Evolutionary conservation across 2,329 filamentous ascomycete genomes (phyloP), one percentile per base, ranked within the genome.

Genomic region (Moelleriella libera): DNA sequence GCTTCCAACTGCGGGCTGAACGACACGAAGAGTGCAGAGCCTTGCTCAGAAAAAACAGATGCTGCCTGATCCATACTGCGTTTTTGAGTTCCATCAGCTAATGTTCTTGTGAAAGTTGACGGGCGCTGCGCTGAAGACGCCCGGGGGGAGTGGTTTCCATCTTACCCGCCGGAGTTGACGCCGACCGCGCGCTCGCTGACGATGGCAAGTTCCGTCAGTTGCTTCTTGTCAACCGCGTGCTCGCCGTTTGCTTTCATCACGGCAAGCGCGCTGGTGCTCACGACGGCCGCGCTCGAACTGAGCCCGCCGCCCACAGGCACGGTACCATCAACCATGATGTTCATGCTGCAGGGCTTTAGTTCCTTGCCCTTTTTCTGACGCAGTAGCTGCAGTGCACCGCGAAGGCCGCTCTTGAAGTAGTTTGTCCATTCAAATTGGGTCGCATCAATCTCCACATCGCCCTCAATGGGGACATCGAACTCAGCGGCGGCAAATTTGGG

Each of bases 51-150:
- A 66, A 98, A 92, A 53, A 98, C 90, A 0, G 90, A 97, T 34
- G 92, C 92, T 11, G 88, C 83, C 68, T 98, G 92, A 60, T 98
- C 92, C 92, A 98, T 97, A 48, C 89, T 88, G 52, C 51, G 30
- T 21, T 21, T 21, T 21, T 21, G 21, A 3, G 21, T 21, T 21
- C 21, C 21, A 21, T 21, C 21, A 21, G 21, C 21, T 21, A 21
- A 21, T 2, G 21, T 21, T 21, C 21, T 21, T 21, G 21, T 21
- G 21, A 21, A 21, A 21, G 32, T 37, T 8, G 12, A 37, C 32
- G 32, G 12, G 32, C 32, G 7, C 32, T 12, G 7, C 12, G 32
- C 7, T 8, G 12, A 8, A 21, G 11, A 41, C 21, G 42, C 9
- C 30, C 42, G 30, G 39, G 30, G n/a, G 5, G 29, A 5, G n/a